A percentile compares a stretch with the other conserved stretches of the same genome.
Evolutionary conservation across 352 stramenopile species (phyloP).

Genomic region (Pythium rhizo-oryzae): DNA sequence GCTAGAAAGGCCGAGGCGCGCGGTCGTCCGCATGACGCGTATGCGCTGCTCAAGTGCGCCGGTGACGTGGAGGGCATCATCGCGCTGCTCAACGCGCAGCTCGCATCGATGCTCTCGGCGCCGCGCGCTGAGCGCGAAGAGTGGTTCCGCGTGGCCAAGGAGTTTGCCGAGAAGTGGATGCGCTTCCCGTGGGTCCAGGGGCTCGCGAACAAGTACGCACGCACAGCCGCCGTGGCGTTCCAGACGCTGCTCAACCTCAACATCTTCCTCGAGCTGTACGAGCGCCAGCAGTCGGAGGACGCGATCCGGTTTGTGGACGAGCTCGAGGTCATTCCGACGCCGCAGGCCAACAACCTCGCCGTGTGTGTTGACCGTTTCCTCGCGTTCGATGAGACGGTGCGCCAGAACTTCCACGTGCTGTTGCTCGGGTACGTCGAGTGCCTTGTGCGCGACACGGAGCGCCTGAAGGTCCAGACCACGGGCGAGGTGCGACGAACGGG

Average conservation of each 20-base stretch:
- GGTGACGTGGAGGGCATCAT: constrained; percentile 80
- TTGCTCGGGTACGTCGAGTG: constrained; percentile 89
- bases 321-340: constrained; percentile 68
- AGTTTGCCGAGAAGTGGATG: constrained; percentile 89
- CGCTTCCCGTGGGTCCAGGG: constrained; percentile 81
- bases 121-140: constrained; percentile 68
- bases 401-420: constrained; percentile 85
- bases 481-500: constrained; percentile 55
- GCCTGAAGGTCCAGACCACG: constrained; percentile 66
- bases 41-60: constrained; percentile 77
- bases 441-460: constrained; percentile 81
- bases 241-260: constrained; percentile 87
- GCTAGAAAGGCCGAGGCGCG: constrained; percentile 76
- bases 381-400: constrained; percentile 77
- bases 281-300: constrained; percentile 82
- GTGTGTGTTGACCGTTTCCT: constrained; percentile 85
- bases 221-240: constrained; percentile 73
- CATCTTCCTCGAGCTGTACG: constrained; percentile 85
- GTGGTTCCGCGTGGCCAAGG: constrained; percentile 81
- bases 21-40: constrained; percentile 70
- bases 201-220: constrained; percentile 73
- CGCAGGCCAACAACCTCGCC: constrained; percentile 56
- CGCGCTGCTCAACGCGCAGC: constrained; percentile 71
- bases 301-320: constrained; percentile 86
- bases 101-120: constrained; percentile 63